Base-by-base conservation (phyloP, 2,329 filamentous ascomycete species). In the Cordyceps tenuipes region DNA sequence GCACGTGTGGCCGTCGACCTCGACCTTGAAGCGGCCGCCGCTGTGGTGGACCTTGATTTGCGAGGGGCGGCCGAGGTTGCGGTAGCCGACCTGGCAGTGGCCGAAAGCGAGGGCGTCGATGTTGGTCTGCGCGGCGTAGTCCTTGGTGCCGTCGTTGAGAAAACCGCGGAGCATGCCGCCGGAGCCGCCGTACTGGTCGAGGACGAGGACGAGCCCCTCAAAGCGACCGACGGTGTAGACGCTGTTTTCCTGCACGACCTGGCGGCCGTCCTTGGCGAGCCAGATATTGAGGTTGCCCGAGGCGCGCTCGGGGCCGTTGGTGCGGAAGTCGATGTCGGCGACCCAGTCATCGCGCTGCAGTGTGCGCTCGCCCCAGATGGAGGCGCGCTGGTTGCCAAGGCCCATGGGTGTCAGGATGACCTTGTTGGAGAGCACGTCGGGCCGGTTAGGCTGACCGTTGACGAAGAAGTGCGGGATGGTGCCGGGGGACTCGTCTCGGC, bases 241-340 rank as follows among this genome's bases (percentile, higher is more conserved):
- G 73, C 90, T 95, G 64, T 84, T 82, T 26, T 86, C 82, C 59
- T 85, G 87, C 59, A 96, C 78, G 34, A 79, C 77, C 62, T 80
- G 75, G 66, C 83, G 76, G 36, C 89, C 88, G 62, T 89, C 82
- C 66, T 84, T 86, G 57, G 84, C 86, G 69, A 95, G 90, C 94
- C 94, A 99, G 68, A 99, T 81, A 74, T 97, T 93, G 66, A 99
- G 78, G 75, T 95, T 97, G 53, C 94, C 94, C 61, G 87, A 86
- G 55, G 87, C 91, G 66, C 90, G 81, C 70, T 97, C 94, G 64
- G 88, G 87, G 8, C 94, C 94, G 63, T 84, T 90, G 57, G 87
- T 90, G 66, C 94, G 85, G 75, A 99, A 97, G 69, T 94, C 87
- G 66, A 97, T 80, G 69, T 96, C 90, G 55, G 86, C 85, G 9